Conservation (phyloP, 2,329 filamentous ascomycete species). For the Hymenoscyphus repandus region DNA sequence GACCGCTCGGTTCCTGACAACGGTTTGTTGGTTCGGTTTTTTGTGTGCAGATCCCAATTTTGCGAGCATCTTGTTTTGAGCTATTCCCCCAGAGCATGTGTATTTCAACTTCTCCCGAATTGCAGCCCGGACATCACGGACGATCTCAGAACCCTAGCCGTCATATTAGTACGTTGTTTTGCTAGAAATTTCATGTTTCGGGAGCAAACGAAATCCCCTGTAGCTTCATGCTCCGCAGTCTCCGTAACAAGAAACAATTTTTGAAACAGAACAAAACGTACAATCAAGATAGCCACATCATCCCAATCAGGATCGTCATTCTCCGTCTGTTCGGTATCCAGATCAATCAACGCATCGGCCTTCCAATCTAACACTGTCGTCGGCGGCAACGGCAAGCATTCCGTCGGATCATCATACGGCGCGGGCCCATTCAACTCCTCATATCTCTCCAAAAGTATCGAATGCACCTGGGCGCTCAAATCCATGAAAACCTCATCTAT, state of each 20-base stretch:
- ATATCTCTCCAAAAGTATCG: constrained; percentile 68
- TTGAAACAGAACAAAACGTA: no score
- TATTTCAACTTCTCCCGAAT: constrained; percentile 71
- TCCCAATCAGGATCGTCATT: constrained; percentile 91
- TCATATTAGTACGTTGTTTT: no score
- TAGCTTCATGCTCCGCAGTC: no score
- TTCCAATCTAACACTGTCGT: constrained; percentile 76
- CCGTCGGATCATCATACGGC: constrained; percentile 68
- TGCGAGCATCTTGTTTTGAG: constrained; percentile 89
- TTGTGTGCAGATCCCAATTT: constrained; percentile 88
- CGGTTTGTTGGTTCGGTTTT: constrained; percentile 91
- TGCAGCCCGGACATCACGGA: constrained; percentile 65
- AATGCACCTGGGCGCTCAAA: constrained; percentile 77
- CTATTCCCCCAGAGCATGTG: constrained; percentile 86
- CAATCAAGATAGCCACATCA: constrained; percentile 80
- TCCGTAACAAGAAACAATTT: no score
- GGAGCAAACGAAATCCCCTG: no score
- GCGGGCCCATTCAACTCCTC: constrained; percentile 63
- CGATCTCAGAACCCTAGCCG: constrained; percentile 86
- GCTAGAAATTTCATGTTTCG: no score
- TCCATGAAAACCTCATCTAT: constrained; percentile 97
- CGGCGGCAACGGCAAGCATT: constrained; percentile 67
- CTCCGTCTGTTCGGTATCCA: constrained; percentile 68
- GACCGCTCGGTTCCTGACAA: constrained; percentile 82
- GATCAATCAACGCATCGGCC: constrained; percentile 73